phyloP scores from a whole-genome alignment of 23 red algal genomes.

The Agarophyton chilense region DNA sequence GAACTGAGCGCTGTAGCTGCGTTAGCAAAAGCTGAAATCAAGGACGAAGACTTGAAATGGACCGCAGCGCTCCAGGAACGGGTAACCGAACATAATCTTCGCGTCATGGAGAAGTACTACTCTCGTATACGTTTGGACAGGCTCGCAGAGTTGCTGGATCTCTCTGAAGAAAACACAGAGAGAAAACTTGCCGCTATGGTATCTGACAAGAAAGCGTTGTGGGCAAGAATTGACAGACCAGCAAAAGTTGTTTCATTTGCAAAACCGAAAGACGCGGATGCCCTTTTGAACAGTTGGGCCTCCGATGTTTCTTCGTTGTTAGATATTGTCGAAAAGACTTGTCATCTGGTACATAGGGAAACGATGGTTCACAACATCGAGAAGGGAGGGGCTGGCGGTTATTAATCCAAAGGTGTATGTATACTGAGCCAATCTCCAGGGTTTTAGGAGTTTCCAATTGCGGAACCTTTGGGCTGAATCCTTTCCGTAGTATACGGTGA shows the following conservation, averaged over 20 bases:
- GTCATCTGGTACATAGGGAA: conserved; percentile 91
- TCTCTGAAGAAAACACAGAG: conserved; percentile 78
- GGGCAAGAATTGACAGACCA: conserved; percentile 92
- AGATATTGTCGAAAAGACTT: conserved; percentile 83
- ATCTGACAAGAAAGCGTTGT: conserved; percentile 78
- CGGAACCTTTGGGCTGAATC: neutral
- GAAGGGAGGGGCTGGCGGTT: conserved; percentile 1
- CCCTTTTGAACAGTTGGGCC: conserved; percentile 86
- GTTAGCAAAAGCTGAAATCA: conserved; percentile 57
- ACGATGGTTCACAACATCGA: conserved; percentile 78
- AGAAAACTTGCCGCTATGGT: conserved; percentile 85
- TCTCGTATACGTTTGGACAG: conserved; percentile 72
- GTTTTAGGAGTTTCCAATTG: neutral
- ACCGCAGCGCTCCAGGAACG: conserved; percentile 68
- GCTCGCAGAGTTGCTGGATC: conserved; percentile 84
- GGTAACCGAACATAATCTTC: conserved; percentile 96
- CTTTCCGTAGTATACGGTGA: no score
- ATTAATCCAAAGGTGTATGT: neutral
- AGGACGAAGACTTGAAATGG: conserved; percentile 84
- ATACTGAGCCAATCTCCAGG: neutral
- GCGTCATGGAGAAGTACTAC: conserved; percentile 91
- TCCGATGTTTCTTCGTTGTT: conserved; percentile 75
- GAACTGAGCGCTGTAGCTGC: conserved; percentile 44
- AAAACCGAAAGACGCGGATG: conserved; percentile 72
- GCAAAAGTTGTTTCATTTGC: conserved; percentile 85